Evolutionary conservation across 2,329 filamentous ascomycete genomes (phyloP).

Genomic region (Claviceps purpurea): DNA sequence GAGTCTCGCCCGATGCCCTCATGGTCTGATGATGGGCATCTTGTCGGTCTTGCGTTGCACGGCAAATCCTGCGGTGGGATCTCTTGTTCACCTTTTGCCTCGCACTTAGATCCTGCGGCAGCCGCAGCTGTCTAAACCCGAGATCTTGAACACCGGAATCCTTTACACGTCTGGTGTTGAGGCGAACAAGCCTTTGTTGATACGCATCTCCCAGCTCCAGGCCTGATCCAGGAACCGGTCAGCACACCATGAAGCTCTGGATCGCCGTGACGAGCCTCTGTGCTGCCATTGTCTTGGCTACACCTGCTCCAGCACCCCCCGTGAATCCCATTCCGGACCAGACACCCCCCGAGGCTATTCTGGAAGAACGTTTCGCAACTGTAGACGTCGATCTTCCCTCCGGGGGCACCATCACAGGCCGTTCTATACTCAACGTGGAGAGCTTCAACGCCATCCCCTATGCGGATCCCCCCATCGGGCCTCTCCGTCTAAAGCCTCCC

Average conservation of each 20-base stretch:
- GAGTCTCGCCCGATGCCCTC: too few species aligned
- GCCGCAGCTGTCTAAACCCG: not conserved
- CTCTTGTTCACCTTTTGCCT: not conserved
- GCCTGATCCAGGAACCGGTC: not conserved
- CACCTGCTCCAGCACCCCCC: slow-evolving; percentile 13
- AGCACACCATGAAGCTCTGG: not conserved
- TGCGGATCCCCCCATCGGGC: slow-evolving; percentile 53
- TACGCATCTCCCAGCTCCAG: too few species aligned
- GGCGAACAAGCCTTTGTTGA: too few species aligned
- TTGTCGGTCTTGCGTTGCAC: not conserved
- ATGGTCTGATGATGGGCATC: not conserved
- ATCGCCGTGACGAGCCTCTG: slow-evolving; percentile 3
- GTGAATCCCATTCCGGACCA: slow-evolving; percentile 9
- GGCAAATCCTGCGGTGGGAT: not conserved
- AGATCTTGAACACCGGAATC: too few species aligned
- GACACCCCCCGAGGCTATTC: slow-evolving; percentile 8
- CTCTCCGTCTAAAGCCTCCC: slow-evolving; percentile 56
- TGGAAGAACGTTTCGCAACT: slow-evolving; percentile 26
- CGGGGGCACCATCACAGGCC: slow-evolving; percentile 45
- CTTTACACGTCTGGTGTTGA: too few species aligned
- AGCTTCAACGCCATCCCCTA: slow-evolving; percentile 65
- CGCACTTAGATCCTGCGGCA: not conserved
- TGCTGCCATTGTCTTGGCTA: slow-evolving; percentile 9
- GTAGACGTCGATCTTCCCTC: slow-evolving; percentile 42
- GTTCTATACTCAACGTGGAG: slow-evolving; percentile 38